Evolutionary conservation across 805 yeast species (phyloP).

Genomic region (Yarrowia keelungensis): DNA sequence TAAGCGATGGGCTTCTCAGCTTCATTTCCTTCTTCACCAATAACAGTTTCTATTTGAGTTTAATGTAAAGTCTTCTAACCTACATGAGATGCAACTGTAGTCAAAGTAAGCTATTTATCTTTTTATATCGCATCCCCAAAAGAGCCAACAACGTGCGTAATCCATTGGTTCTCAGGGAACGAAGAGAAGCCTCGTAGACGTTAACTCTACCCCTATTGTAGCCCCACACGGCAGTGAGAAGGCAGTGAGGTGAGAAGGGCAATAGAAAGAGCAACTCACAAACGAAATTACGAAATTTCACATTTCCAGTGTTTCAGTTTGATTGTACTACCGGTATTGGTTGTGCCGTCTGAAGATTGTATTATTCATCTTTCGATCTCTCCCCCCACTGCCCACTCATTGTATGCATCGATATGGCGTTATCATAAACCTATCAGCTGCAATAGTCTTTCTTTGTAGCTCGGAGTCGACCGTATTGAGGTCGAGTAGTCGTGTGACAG

Average conservation of each 20-base stretch:
- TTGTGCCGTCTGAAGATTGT: too few species aligned
- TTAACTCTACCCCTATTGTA: neutral
- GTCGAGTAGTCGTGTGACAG: too few species aligned
- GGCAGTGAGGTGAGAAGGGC: too few species aligned
- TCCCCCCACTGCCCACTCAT: neutral
- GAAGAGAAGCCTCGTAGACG: too few species aligned
- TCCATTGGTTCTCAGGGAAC: conserved; percentile 17
- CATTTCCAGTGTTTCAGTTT: too few species aligned
- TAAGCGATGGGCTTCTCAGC: neutral
- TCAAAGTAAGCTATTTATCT: neutral
- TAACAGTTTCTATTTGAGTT: conserved; percentile 18
- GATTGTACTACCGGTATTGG: too few species aligned
- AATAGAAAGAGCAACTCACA: too few species aligned
- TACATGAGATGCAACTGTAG: conserved; percentile 10
- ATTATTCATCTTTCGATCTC: too few species aligned
- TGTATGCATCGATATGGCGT: conserved; percentile 33
- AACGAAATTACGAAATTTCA: too few species aligned
- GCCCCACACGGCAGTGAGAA: conserved; percentile 10
- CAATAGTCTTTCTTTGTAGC: conserved; percentile 15
- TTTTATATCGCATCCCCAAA: neutral
- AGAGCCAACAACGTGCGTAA: conserved; percentile 10
- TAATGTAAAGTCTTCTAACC: conserved; percentile 33
- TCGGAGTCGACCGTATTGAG: conserved; percentile 1
- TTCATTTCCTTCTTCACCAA: conserved; percentile 13
- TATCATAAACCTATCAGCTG: conserved; percentile 2